These are phyloP conservation scores for Nothophaeocryptopus gaeumannii DNA, from an alignment of 2,329 filamentous ascomycete genomes.

Conservation along the genomic window DNA sequence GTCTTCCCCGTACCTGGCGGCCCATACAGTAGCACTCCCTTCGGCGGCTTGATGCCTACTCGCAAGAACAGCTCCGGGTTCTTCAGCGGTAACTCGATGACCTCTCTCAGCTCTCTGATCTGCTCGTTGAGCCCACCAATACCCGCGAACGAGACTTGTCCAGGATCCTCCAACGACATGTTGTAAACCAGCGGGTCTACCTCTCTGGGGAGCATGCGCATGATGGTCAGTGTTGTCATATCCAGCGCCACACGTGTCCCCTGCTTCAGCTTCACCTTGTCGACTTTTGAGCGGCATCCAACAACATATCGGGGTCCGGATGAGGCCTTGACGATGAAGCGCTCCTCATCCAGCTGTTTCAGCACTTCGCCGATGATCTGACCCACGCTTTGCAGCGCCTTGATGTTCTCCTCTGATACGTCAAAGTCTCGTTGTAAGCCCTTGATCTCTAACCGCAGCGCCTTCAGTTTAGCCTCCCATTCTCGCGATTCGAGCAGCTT, in stretches of 20 bases:
- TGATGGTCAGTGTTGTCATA: constrained; percentile 99
- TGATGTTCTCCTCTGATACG: constrained; percentile 98
- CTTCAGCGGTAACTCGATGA: constrained; percentile 96
- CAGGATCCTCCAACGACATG: constrained; percentile 98
- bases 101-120: constrained; percentile 93
- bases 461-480: constrained; percentile 98
- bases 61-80: constrained; percentile 96
- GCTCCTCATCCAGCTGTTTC: constrained; percentile 97
- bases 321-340: constrained; percentile 99
- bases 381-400: constrained; percentile 95
- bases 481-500: constrained; percentile 84
- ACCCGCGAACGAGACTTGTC: constrained; percentile 94
- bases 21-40: constrained; percentile 93
- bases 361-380: constrained; percentile 99
- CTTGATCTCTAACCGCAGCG: constrained; percentile 91
- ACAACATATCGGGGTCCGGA: constrained; percentile 97
- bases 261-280: constrained; percentile 96
- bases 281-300: constrained; percentile 96
- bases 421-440: constrained; percentile 92
- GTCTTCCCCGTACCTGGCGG: constrained; percentile 98
- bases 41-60: constrained; percentile 98
- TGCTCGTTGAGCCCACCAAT: constrained; percentile 98
- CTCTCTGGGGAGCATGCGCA: constrained; percentile 98
- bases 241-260: constrained; percentile 95
- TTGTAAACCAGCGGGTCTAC: constrained; percentile 99